Base-by-base conservation (phyloP, 768 basidiomycete species). In the Hygrophorus pudorinus region DNA sequence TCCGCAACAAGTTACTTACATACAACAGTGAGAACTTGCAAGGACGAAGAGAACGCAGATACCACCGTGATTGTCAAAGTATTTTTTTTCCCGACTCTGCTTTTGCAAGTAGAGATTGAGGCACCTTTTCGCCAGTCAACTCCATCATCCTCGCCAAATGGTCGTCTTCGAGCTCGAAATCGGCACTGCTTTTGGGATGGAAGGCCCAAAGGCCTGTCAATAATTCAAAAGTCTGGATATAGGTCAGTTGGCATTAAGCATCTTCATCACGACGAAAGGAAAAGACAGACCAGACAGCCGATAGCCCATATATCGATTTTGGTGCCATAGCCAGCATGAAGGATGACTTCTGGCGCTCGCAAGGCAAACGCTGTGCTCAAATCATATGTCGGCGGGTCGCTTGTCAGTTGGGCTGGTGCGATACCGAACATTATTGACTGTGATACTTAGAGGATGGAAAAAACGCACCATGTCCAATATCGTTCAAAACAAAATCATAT, bases 101-200 rank as follows among this genome's bases (percentile, higher is more conserved):
- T 21, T 36, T 48, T 10, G 44, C 46, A 14, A 61, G 56, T 28
- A 52, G 41, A 34, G 14, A 10, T 14, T 43, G 35, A 31, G 18
- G 36, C 46, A 58, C 61, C 8, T 6, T 21, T 44, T 61, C 46
- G 7, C 56, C 59, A 1, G 59, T 61, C 8, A 56, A 18, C 39
- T 57, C 59, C 44, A 59, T 49, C 57, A 62, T 61, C 37, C 55
- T 56, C 3, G 56, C 56, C 16, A 60, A 46, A 44, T 57, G 55
- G 44, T 57, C 59, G 34, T 60, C 59, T 45, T 60, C 58, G 21
- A 37, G 12, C 51, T 51, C 48, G 13, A 10, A 20, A 3, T n/a
- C 38, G 1, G n/a, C 35, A 17, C 29, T 37, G 14, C 20, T 29
- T 18, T 52, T 27, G 12, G 51, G 44, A 18, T 34, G 9, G 42